Evolutionary conservation across 306 rosid genomes (phyloP).

Genomic region (Castanospermum australe): DNA sequence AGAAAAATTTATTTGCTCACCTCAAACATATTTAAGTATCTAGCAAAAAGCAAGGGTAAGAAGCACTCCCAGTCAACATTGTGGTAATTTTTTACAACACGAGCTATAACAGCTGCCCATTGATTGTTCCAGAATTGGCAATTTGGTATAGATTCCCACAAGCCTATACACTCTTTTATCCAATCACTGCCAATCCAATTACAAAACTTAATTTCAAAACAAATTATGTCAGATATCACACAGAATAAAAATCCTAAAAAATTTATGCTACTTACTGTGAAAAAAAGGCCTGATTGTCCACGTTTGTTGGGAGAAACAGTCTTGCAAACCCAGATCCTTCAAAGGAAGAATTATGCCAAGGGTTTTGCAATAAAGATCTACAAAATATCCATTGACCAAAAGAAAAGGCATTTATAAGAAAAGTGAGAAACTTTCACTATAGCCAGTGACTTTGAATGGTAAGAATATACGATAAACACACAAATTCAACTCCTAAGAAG

Average conservation of each 20-base stretch:
- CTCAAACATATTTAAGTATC: slow-evolving; percentile 99
- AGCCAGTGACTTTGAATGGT: background rate
- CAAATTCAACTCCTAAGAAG: background rate
- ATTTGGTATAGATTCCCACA: slow-evolving; percentile 95
- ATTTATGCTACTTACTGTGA: slow-evolving; percentile 67
- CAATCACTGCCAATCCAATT: slow-evolving; percentile 62
- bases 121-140: slow-evolving; percentile 99
- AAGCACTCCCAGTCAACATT: slow-evolving; percentile 78
- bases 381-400: slow-evolving; percentile 37
- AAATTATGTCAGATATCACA: slow-evolving; percentile 28
- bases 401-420: slow-evolving; percentile 19
- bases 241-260: slow-evolving; percentile 18
- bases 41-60: slow-evolving; percentile 82
- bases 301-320: slow-evolving; percentile 91
- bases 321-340: slow-evolving; percentile 99
- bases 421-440: background rate
- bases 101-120: slow-evolving; percentile 94
- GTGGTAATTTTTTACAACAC: slow-evolving; percentile 76
- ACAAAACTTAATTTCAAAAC: slow-evolving; percentile 27
- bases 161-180: slow-evolving; percentile 65
- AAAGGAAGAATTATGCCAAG: slow-evolving; percentile 97
- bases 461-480: background rate
- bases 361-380: slow-evolving; percentile 90
- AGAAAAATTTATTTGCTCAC: slow-evolving; percentile 46
- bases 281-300: slow-evolving; percentile 77